These are phyloP conservation scores for Psilocybe tampanensis DNA, from an alignment of 768 basidiomycete genomes.

Conservation along the genomic window DNA sequence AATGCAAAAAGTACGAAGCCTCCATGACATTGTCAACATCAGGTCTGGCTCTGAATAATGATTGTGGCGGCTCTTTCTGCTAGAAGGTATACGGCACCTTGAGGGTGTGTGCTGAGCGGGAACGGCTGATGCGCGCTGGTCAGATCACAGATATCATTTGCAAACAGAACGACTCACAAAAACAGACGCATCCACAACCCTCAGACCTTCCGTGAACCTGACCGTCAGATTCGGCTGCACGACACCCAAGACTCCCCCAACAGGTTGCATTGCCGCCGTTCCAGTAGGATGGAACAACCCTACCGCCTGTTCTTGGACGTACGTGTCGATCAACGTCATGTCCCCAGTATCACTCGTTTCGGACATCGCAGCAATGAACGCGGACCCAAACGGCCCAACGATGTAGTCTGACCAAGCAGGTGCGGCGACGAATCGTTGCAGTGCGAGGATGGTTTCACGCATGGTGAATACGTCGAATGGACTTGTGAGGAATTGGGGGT, in stretches of 20 bases:
- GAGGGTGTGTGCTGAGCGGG: neutral
- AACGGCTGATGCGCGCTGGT: neutral
- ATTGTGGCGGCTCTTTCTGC: conserved; percentile 1
- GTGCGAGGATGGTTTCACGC: conserved; percentile 23
- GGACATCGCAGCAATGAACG: conserved; percentile 15
- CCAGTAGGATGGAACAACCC: conserved; percentile 31
- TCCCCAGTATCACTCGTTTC: too few relatives aligned
- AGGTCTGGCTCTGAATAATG: neutral
- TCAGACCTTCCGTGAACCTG: conserved; percentile 31
- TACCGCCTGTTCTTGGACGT: conserved; percentile 15
- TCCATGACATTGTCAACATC: too few relatives aligned
- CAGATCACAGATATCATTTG: too few relatives aligned
- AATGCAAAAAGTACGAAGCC: too few relatives aligned
- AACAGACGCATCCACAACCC: conserved; percentile 39
- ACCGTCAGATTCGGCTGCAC: conserved; percentile 35
- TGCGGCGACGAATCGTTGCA: conserved; percentile 23
- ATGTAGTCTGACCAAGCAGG: conserved; percentile 30
- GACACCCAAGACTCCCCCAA: conserved; percentile 26
- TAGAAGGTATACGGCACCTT: conserved; percentile 1
- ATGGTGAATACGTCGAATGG: conserved; percentile 29
- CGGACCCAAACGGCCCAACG: conserved; percentile 12
- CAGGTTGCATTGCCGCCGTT: conserved; percentile 30
- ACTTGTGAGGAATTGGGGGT: conserved; percentile 44
- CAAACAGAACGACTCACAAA: conserved; percentile 28
- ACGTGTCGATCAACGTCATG: conserved; percentile 28